phyloP scores from a whole-genome alignment of 192 early-diverging fungal genomes.

The Backusella psychrophila region DNA sequence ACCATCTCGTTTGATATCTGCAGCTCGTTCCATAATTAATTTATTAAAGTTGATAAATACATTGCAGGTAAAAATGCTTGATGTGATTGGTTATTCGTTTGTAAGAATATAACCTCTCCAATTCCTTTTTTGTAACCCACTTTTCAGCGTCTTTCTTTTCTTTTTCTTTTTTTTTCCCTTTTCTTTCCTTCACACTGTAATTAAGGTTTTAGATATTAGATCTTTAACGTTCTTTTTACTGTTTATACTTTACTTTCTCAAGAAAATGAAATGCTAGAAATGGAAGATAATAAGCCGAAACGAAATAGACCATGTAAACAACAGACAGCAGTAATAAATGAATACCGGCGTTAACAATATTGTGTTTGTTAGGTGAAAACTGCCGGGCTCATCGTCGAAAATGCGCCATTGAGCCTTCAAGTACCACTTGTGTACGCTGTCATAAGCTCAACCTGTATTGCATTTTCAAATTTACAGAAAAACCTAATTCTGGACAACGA shows the following conservation, averaged over 20 bases:
- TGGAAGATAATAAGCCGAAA: not conserved
- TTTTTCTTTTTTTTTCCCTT: not conserved
- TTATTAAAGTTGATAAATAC: not conserved
- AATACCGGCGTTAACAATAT: not conserved
- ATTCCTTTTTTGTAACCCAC: not conserved
- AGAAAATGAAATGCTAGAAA: slow-evolving; percentile 3
- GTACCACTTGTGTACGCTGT: slow-evolving; percentile 15
- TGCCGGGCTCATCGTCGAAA: slow-evolving; percentile 24
- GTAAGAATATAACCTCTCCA: not conserved
- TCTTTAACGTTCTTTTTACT: not conserved
- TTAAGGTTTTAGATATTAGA: not conserved
- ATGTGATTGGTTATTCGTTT: not conserved
- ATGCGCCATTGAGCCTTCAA: not conserved
- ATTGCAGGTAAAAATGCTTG: not conserved
- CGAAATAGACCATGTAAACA: slow-evolving; percentile 23
- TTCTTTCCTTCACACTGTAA: not conserved
- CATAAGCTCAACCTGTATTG: not conserved
- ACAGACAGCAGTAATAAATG: not conserved
- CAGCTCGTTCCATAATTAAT: not conserved
- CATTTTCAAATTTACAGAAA: slow-evolving; percentile 11
- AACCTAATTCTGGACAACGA: slow-evolving; percentile 1
- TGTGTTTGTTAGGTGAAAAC: slow-evolving; percentile 13
- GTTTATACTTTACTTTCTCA: too few relatives aligned
- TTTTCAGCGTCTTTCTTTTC: too few relatives aligned
- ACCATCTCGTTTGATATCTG: not conserved